phyloP scores from a whole-genome alignment of 2,329 filamentous ascomycete species.

The Monosporascus ibericus region DNA sequence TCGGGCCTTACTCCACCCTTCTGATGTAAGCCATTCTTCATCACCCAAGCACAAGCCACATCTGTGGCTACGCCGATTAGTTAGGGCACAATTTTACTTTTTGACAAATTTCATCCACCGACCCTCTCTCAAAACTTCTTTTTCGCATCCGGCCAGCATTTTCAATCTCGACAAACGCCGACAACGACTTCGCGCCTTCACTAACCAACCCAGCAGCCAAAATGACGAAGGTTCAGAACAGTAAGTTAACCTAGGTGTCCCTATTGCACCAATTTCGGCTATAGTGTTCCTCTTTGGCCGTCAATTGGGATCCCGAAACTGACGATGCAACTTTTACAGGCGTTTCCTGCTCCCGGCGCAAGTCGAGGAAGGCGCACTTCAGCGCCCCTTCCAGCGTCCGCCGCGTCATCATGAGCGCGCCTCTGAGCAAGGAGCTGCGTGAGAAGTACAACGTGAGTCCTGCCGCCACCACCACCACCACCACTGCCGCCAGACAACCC shows the following conservation, averaged over 20 bases:
- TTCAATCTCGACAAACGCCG: conserved; percentile 8
- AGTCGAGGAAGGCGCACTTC: conserved; percentile 99
- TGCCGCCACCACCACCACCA: not conserved
- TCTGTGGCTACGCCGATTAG: not conserved
- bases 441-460: conserved; percentile 94
- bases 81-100: not conserved
- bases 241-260: conserved; percentile 8
- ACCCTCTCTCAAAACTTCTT: not conserved
- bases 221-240: conserved; percentile 25
- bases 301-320: conserved; percentile 1
- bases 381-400: conserved; percentile 88
- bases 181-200: conserved; percentile 10
- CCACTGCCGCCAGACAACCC: not conserved
- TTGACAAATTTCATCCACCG: not conserved
- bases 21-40: no score
- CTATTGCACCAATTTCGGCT: not conserved
- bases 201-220: conserved; percentile 18
- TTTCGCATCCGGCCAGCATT: not conserved
- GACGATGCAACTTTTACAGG: conserved; percentile 7
- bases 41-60: no score
- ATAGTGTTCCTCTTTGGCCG: not conserved
- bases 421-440: conserved; percentile 91
- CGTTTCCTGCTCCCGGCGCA: conserved; percentile 67
- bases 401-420: conserved; percentile 94
- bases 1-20: no score